These are phyloP conservation scores for Microdochium nivale DNA, from an alignment of 2,329 filamentous ascomycete genomes.

Conservation along the genomic window DNA sequence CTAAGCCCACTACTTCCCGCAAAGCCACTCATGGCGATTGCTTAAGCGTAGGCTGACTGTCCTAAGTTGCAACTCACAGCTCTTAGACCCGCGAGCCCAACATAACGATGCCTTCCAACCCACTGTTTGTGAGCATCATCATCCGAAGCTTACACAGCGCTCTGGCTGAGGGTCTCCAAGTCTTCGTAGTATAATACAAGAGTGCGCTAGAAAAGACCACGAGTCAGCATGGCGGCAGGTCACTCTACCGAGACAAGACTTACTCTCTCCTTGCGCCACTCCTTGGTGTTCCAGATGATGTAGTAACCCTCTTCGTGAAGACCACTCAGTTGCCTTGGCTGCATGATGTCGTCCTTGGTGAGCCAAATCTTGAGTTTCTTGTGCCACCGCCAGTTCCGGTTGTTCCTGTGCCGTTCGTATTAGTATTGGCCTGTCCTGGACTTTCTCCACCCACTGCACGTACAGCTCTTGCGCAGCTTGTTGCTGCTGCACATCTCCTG, in stretches of 20 bases:
- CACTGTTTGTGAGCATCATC: background rate
- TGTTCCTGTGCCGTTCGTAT: slow-evolving; percentile 33
- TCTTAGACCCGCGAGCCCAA: background rate
- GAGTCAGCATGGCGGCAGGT: slow-evolving; percentile 6
- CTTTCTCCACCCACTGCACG: slow-evolving; percentile 13
- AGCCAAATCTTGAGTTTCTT: slow-evolving; percentile 59
- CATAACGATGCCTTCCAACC: background rate
- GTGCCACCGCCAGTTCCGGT: slow-evolving; percentile 61
- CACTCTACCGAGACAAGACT: slow-evolving; percentile 1
- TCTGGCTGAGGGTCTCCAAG: slow-evolving; percentile 35
- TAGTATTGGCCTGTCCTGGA: background rate
- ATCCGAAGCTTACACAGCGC: background rate
- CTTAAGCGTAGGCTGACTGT: no score
- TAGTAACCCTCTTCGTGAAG: slow-evolving; percentile 58
- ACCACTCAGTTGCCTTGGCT: slow-evolving; percentile 48
- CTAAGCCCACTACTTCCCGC: no score
- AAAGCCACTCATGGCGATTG: no score
- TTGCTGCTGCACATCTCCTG: slow-evolving; percentile 53
- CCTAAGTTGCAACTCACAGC: no score
- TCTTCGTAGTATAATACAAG: slow-evolving; percentile 54
- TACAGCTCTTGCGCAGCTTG: slow-evolving; percentile 56
- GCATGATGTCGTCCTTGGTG: slow-evolving; percentile 59
- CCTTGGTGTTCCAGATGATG: slow-evolving; percentile 55
- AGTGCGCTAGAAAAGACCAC: slow-evolving; percentile 36
- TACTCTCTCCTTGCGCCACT: slow-evolving; percentile 56